Percentiles rank a stretch among this genome's conserved stretches.
These are phyloP conservation scores for Yamagishiella unicocca DNA, from an alignment of 139 green algal genomes.

Conservation along the genomic window DNA sequence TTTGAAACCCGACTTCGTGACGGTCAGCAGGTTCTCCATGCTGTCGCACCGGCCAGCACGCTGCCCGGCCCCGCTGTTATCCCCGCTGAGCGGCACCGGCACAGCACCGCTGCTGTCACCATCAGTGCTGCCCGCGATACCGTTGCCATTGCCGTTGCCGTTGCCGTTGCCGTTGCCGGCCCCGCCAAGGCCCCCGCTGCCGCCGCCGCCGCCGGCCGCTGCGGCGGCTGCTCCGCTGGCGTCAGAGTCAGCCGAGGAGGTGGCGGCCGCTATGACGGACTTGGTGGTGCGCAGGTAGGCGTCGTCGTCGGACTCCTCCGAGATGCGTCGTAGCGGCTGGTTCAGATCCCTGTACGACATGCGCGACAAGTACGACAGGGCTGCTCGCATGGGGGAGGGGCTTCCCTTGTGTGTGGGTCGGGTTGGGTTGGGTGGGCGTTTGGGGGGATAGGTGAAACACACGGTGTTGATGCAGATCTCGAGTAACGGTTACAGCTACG, in stretches of 20 bases:
- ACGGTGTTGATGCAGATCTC: no score
- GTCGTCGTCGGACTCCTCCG: slow-evolving; percentile 7
- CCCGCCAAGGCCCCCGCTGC: not conserved
- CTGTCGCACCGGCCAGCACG: not conserved
- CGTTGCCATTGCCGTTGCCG: not conserved
- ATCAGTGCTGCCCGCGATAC: no score
- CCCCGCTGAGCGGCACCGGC: not conserved
- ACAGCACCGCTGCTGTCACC: not conserved
- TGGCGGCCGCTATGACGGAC: no score
- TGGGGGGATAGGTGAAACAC: no score
- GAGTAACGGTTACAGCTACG: no score
- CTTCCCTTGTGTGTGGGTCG: no score
- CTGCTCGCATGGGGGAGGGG: no score
- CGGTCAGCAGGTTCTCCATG: slow-evolving; percentile 43
- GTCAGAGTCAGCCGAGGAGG: no score
- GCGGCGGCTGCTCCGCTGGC: no score
- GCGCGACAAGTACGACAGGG: not conserved
- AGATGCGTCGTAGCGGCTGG: slow-evolving; percentile 25
- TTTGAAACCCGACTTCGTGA: slow-evolving; percentile 43
- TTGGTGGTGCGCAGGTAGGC: not conserved
- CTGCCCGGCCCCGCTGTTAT: not conserved
- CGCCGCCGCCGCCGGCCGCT: not conserved
- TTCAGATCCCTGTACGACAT: slow-evolving; percentile 15
- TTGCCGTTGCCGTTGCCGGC: not conserved
- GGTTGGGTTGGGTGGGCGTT: no score